Evolutionary conservation across 2,329 filamentous ascomycete species (phyloP).

Genomic region (Mariannaea sp.): DNA sequence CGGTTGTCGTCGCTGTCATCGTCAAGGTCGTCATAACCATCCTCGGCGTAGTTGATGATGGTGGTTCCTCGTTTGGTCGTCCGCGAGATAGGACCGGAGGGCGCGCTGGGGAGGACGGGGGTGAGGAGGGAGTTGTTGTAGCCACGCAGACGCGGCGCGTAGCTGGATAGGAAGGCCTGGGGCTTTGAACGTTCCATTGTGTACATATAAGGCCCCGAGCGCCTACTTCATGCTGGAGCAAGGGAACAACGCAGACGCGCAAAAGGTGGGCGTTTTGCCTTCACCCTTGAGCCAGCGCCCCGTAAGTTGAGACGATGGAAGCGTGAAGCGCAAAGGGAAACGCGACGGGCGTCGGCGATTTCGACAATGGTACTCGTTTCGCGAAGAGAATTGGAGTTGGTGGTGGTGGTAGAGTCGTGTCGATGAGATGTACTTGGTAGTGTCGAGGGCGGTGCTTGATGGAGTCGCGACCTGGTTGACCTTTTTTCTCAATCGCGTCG

Average conservation of each 20-base stretch:
- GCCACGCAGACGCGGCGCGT: conserved; percentile 85
- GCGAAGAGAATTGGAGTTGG: not conserved
- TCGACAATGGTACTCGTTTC: not conserved
- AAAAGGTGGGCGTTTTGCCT: conserved; percentile 23
- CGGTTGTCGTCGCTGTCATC: conserved; percentile 76
- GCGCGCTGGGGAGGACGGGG: conserved; percentile 74
- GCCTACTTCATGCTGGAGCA: conserved; percentile 41
- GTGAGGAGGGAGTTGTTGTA: conserved; percentile 93
- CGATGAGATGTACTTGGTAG: conserved; percentile 33
- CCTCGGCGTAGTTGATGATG: conserved; percentile 97
- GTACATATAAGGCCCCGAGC: conserved; percentile 26
- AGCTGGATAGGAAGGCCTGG: conserved; percentile 88
- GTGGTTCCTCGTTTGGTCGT: conserved; percentile 98
- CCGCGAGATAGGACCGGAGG: conserved; percentile 70
- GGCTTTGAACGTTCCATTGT: conserved; percentile 63
- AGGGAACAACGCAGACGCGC: conserved; percentile 32
- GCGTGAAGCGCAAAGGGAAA: not conserved
- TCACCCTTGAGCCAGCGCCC: conserved; percentile 18
- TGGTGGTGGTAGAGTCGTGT: conserved; percentile 25
- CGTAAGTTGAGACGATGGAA: conserved; percentile 2
- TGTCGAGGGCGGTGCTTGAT: conserved; percentile 32
- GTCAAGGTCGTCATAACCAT: conserved; percentile 82
- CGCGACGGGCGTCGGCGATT: conserved; percentile 12
- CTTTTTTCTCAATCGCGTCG: conserved; percentile 42
- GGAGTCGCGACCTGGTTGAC: conserved; percentile 37